Conservation (phyloP, 305 asterid species). For the Solanum hybrid region DNA sequence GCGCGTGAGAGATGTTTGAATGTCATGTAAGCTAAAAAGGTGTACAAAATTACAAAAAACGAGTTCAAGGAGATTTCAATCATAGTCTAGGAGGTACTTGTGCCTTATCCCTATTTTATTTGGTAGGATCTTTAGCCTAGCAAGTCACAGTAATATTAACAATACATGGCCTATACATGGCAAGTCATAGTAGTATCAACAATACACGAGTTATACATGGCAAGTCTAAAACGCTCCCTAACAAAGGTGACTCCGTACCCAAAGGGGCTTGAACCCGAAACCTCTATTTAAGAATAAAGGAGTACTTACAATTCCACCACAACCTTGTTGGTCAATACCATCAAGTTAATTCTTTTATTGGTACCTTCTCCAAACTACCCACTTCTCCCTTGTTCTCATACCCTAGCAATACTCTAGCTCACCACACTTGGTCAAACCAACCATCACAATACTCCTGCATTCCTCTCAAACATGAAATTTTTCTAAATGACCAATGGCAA, state of each 20-base stretch:
- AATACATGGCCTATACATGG: neutral
- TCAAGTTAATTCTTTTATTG: neutral
- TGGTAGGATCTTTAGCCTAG: neutral
- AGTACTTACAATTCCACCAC: neutral
- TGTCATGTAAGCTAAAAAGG: no score
- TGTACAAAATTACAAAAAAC: no score
- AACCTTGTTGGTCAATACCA: neutral
- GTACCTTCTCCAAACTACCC: neutral
- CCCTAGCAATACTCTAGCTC: neutral
- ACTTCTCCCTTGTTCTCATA: neutral
- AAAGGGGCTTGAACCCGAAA: neutral
- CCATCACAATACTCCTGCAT: neutral
- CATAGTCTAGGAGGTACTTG: no score
- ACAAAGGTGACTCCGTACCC: neutral
- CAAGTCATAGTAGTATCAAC: neutral
- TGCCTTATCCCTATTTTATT: no score
- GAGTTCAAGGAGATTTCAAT: no score
- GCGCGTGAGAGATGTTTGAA: no score
- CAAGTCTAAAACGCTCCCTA: neutral
- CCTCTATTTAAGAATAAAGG: no score
- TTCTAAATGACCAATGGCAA: neutral
- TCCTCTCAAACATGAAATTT: neutral
- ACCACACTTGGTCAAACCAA: neutral
- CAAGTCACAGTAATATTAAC: neutral
- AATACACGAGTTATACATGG: neutral